Evolutionary conservation across 2,329 filamentous ascomycete genomes (phyloP).

Genomic region (Diaporthe sp.): DNA sequence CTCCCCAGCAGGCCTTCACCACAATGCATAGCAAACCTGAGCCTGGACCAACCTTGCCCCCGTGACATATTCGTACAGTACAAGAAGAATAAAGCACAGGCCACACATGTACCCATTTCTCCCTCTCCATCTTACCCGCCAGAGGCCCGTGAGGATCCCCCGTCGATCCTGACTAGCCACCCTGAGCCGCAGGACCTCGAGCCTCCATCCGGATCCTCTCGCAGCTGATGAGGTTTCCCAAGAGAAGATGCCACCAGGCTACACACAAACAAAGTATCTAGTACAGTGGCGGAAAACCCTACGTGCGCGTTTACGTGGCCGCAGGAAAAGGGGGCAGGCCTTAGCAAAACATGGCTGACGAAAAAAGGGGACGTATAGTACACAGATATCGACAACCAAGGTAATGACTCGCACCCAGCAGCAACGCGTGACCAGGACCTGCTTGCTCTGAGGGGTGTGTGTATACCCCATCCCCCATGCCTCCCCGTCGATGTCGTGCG

Average conservation of each 20-base stretch:
- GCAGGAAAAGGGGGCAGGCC: not conserved
- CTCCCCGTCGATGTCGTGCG: slow-evolving; percentile 5
- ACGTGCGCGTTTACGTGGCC: not conserved
- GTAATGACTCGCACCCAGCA: slow-evolving; percentile 12
- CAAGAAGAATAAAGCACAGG: not conserved
- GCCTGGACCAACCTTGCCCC: not conserved
- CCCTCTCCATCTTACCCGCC: not conserved
- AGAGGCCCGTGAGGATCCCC: slow-evolving; percentile 4
- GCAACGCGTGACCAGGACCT: slow-evolving; percentile 6
- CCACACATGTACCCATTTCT: not conserved
- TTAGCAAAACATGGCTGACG: not conserved
- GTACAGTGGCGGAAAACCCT: too few species aligned
- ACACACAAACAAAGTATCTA: not conserved
- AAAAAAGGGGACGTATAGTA: not conserved
- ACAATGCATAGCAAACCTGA: too few species aligned
- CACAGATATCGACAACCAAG: not conserved
- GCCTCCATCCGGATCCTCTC: too few species aligned
- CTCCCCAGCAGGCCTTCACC: too few species aligned
- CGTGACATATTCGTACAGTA: not conserved
- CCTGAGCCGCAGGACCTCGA: not conserved
- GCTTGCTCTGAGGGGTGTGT: not conserved
- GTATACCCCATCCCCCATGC: too few species aligned
- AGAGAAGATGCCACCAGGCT: not conserved
- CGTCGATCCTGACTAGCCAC: slow-evolving; percentile 19
- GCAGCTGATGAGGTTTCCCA: not conserved